A percentile compares a stretch with the other conserved stretches of the same genome.
Conservation (phyloP, 192 early-diverging fungal genomes). For the Coemansia sp. region DNA sequence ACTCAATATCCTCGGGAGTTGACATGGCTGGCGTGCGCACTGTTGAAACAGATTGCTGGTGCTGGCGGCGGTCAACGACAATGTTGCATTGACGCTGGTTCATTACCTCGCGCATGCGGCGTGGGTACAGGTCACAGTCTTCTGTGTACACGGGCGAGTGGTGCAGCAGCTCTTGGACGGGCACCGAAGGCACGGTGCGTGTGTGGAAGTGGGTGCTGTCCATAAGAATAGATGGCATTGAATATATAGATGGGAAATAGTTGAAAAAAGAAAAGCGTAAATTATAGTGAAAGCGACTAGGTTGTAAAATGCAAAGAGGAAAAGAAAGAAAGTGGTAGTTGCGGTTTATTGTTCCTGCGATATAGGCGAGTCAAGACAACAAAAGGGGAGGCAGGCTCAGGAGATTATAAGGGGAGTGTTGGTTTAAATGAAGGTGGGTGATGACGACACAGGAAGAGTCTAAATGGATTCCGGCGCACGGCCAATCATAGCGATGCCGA, state of each 20-base stretch:
- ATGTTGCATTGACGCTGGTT: constrained; percentile 27
- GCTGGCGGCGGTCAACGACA: neutral
- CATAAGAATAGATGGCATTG: constrained; percentile 30
- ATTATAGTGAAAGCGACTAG: no score
- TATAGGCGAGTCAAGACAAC: no score
- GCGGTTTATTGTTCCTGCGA: no score
- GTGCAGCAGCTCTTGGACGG: constrained; percentile 17
- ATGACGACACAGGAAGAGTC: no score
- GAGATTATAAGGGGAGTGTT: no score
- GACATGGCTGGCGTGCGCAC: neutral
- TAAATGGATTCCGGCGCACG: no score
- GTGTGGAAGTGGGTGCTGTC: constrained; percentile 3
- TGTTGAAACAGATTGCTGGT: neutral
- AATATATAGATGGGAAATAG: neutral
- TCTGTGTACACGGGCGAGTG: constrained; percentile 37
- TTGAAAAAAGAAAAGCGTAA: neutral
- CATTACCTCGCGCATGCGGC: constrained; percentile 37
- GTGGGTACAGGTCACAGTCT: constrained; percentile 49
- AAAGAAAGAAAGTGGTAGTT: neutral
- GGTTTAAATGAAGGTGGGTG: no score
- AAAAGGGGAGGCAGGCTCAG: neutral
- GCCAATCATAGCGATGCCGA: no score
- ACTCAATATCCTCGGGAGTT: constrained; percentile 10
- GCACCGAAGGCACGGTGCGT: neutral
- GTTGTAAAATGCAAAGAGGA: neutral